Base-by-base conservation (phyloP, 306 rosid species). In the Citrullus amarus region DNA sequence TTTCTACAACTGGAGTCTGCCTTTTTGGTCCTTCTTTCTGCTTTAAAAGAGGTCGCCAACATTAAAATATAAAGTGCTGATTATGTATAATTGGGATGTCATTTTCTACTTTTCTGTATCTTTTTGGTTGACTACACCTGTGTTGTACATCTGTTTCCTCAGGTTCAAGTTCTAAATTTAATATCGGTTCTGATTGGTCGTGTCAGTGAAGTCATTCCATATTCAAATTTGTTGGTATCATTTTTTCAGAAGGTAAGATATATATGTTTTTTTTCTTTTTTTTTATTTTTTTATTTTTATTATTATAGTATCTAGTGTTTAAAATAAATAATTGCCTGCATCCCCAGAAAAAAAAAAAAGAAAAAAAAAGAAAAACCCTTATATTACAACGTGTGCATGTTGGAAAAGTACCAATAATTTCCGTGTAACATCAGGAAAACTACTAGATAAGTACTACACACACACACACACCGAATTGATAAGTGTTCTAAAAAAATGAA, bases 101-200 rank as follows among this genome's bases (percentile, higher is more conserved):
- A 2, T 36, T 75, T 50, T 28, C 38, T 43, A 60, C 12, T 36
- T 71, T 41, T 61, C 0, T 30, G 32, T 61, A 30, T 63, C 67
- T 79, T 66, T 25, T 80, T 51, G 32, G 70, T 55, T 38, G 46
- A 80, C 78, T 63, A 43, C 75, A 51, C 48, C 51, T 32, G 70
- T 76, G 50, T 77, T 81, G 18, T 82, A 86, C 82, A 83, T 54
- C 55, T 61, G 72, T 80, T 76, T 82, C 81, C 86, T 78, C 93
- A 94, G 98, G 98, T 94, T 83, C 98, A 94, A 85, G 88, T 94
- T 84, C 83, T 94, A 87, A 89, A 94, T 88, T 84, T 92, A 86
- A 88, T 94, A 71, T 94, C 97, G 48, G 87, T 82, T 79, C 92
- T 94, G 75, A 87, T 90, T 12, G 97, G 88, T 14, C 95, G 86